Evolutionary conservation across 192 early-diverging fungal species (phyloP).

Genomic region (Pilobolus umbonatus): DNA sequence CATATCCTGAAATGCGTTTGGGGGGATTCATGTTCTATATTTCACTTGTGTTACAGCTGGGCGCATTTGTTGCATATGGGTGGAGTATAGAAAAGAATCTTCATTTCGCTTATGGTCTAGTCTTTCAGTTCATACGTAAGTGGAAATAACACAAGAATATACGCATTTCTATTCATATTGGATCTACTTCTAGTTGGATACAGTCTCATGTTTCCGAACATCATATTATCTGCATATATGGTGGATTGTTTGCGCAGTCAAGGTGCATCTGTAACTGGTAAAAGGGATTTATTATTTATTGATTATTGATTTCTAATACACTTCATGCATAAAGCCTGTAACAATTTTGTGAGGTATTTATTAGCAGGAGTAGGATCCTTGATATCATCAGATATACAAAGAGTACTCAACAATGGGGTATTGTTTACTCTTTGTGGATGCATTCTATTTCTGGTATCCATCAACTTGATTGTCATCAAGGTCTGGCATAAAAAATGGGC

Average conservation of each 20-base stretch:
- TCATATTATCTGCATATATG: conserved; percentile 30
- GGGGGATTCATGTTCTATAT: conserved; percentile 13
- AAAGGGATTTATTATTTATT: conserved; percentile 1
- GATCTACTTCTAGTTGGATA: conserved; percentile 21
- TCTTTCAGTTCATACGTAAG: conserved; percentile 30
- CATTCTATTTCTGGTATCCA: background rate
- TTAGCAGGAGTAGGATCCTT: conserved; percentile 33
- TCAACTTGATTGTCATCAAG: conserved; percentile 6
- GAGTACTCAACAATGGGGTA: conserved; percentile 24
- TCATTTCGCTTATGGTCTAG: conserved; percentile 27
- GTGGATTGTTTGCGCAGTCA: conserved; percentile 30
- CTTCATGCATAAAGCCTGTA: conserved; percentile 27
- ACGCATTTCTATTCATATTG: background rate
- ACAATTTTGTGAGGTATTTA: conserved; percentile 28
- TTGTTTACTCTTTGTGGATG: conserved; percentile 24
- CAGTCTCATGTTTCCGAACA: conserved; percentile 24
- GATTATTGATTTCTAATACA: background rate
- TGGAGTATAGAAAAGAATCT: conserved; percentile 32
- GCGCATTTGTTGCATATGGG: conserved; percentile 23
- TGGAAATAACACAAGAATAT: too few relatives aligned
- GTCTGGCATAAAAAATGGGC: conserved; percentile 2
- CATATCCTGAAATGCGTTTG: conserved; percentile 27
- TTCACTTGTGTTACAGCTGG: conserved; percentile 7
- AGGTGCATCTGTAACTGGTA: conserved; percentile 33
- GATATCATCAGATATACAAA: conserved; percentile 24